A percentile compares a stretch with the other conserved stretches of the same genome.
phyloP scores from a whole-genome alignment of 805 yeast genomes.

The Pichia nakasei region DNA sequence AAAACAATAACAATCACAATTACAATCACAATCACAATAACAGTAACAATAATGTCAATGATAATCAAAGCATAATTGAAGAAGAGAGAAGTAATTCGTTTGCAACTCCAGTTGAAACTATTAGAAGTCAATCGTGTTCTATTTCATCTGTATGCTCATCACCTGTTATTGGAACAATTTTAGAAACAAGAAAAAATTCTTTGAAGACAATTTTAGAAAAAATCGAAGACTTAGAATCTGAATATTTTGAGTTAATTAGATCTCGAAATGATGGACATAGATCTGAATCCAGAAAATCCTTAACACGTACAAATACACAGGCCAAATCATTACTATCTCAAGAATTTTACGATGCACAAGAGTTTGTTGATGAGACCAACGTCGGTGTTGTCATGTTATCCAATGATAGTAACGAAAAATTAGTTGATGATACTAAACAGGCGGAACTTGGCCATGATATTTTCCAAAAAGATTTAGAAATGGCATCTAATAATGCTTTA shows the following conservation, averaged over 20 bases:
- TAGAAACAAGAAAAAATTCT: neutral
- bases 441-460: neutral
- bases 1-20: neutral
- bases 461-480: conserved; percentile 1
- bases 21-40: neutral
- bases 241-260: conserved; percentile 15
- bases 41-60: neutral
- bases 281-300: conserved; percentile 18
- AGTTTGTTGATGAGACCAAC: conserved; percentile 39
- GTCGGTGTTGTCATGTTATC: conserved; percentile 51
- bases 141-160: conserved; percentile 2
- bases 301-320: conserved; percentile 20
- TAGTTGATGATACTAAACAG: neutral
- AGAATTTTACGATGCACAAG: conserved; percentile 64
- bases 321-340: conserved; percentile 35
- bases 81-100: neutral
- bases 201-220: conserved; percentile 4
- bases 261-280: conserved; percentile 14
- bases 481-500: neutral
- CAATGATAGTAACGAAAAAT: conserved; percentile 8
- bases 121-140: neutral
- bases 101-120: neutral
- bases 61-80: neutral
- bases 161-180: neutral
- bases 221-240: conserved; percentile 18